Base-by-base conservation (phyloP, 495 filamentous ascomycete genomes). In the Penicillium pulvis region DNA sequence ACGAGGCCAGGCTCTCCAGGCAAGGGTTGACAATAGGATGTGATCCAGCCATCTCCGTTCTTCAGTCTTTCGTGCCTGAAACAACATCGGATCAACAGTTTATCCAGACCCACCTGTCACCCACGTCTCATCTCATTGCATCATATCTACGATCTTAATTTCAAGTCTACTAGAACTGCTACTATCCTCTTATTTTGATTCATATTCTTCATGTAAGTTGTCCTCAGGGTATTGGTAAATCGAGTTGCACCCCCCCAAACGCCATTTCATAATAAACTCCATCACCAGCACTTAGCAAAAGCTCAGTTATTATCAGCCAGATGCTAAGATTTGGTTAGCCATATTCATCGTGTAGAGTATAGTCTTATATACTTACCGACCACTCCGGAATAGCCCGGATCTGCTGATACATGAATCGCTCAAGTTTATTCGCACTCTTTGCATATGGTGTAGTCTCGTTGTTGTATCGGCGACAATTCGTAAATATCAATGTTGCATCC, bases 381-480 rank as follows among this genome's bases (percentile, higher is more conserved):
- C 95, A 98, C 81, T 98, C 94, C 10, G 94, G 94, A 54, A 97
- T 91, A 57, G 89, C 87, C 65, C 89, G 88, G 65, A 98, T 89
- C 78, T 97, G 92, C 57, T 83, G 79, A 87, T 90, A 97, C 94
- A 98, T 96, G 68, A 86, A 96, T 74, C 94, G 97, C 76, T 98
- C 94, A 42, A 98, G 75, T 75, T 93, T 94, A 74, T 91, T 96
- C 23, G 94, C 94, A 55, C 88, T 91, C 77, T 98, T 98, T 28
- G 92, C 91, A 74, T 98, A 98, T 2, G 91, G 86, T 5, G 93
- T 98, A 26, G 76, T 95, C 78, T 97, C 95, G 65, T 92, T 95
- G 69, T 98, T 98, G 73, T 98, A 98, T 60, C 89, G 84, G 59
- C 93, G 87, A 66, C 94, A 98, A 67, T 98, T 98, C 71, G 93